A percentile compares a stretch with the other conserved stretches of the same genome.
These are phyloP conservation scores for Alternaria metachromatica DNA, from an alignment of 2,329 filamentous ascomycete genomes.

Conservation along the genomic window DNA sequence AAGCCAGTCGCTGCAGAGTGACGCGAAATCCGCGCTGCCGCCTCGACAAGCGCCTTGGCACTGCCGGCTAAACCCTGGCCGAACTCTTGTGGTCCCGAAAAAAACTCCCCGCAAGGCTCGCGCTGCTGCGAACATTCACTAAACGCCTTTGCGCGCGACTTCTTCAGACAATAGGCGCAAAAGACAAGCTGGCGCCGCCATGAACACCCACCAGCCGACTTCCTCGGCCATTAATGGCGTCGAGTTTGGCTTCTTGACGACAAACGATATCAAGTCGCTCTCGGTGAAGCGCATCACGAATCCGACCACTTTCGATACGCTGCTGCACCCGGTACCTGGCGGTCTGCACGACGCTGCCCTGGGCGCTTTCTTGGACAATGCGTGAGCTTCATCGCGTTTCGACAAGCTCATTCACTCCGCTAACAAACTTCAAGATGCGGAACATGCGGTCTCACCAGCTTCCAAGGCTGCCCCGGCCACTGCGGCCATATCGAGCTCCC, in stretches of 20 bases:
- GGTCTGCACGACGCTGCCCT: constrained; percentile 92
- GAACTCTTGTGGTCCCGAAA: constrained; percentile 41
- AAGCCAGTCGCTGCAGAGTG: constrained; percentile 17
- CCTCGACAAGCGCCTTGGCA: constrained; percentile 20
- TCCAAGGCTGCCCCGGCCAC: constrained; percentile 83
- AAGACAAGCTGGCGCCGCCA: constrained; percentile 23
- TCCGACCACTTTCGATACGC: constrained; percentile 89
- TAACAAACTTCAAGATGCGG: constrained; percentile 69
- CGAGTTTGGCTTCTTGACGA: constrained; percentile 85
- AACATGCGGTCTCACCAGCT: constrained; percentile 85
- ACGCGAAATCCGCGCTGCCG: constrained; percentile 19
- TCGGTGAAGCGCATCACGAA: constrained; percentile 96
- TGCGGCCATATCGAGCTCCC: constrained; percentile 94
- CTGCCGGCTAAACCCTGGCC: constrained; percentile 33
- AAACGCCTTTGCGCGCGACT: constrained; percentile 22
- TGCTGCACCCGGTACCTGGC: constrained; percentile 86
- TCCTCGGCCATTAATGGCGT: constrained; percentile 84
- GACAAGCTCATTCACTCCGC: neutral
- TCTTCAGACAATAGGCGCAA: constrained; percentile 20
- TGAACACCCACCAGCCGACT: constrained; percentile 72
- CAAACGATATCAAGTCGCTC: constrained; percentile 82
- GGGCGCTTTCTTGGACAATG: constrained; percentile 84
- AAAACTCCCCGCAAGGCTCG: constrained; percentile 33
- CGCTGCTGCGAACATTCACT: constrained; percentile 14
- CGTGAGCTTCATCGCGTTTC: constrained; percentile 61